These are phyloP conservation scores for Delonix regia DNA, from an alignment of 306 rosid species.

Conservation along the genomic window DNA sequence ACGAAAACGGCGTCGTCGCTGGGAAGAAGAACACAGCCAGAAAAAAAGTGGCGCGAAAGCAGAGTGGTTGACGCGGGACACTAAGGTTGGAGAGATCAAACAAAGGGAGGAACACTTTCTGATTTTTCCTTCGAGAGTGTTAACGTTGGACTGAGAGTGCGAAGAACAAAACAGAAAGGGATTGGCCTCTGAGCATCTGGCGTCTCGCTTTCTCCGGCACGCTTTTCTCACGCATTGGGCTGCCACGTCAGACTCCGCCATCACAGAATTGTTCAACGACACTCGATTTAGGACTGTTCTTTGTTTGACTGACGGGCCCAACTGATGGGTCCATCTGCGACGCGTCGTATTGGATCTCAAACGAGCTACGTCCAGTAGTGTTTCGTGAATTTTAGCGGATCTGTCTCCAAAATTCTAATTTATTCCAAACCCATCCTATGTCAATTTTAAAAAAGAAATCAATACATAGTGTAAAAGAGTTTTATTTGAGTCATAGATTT, in stretches of 20 bases:
- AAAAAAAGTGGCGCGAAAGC: neutral
- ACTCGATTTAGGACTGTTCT: neutral
- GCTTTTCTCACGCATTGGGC: slow-evolving; percentile 24
- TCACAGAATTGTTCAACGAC: neutral
- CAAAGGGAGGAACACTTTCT: neutral
- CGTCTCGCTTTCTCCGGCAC: slow-evolving; percentile 40
- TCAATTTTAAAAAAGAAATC: too few relatives aligned
- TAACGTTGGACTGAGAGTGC: neutral
- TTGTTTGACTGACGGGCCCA: slow-evolving; percentile 1
- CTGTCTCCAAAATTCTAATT: neutral
- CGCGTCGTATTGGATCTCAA: neutral
- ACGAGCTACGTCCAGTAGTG: neutral
- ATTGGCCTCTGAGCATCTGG: slow-evolving; percentile 10
- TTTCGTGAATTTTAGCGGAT: neutral
- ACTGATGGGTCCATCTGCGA: neutral
- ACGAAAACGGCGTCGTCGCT: slow-evolving; percentile 40
- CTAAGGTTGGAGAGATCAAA: slow-evolving; percentile 28
- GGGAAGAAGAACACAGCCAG: neutral
- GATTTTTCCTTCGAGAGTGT: neutral
- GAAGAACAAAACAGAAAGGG: too few relatives aligned
- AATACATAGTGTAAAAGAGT: too few relatives aligned
- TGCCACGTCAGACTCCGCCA: slow-evolving; percentile 33
- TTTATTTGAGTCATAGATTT: too few relatives aligned
- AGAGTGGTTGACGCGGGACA: neutral
- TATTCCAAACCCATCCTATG: too few relatives aligned